Evolutionary conservation across 2,329 filamentous ascomycete genomes (phyloP), one percentile per base, ranked within the genome.

Genomic region (Fusarium vanettenii): DNA sequence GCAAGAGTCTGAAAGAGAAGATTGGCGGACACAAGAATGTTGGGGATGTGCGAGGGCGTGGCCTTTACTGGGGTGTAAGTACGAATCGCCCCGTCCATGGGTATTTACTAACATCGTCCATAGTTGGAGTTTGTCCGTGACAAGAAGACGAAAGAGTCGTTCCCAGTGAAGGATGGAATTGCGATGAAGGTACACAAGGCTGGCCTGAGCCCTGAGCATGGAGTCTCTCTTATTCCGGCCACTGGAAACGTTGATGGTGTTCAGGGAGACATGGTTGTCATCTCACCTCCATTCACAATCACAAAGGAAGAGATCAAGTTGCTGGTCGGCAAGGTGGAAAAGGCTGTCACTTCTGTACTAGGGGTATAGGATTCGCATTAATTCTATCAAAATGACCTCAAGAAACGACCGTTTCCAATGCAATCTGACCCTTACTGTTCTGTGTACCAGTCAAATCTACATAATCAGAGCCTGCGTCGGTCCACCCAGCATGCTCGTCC

Each of bases 381-480:
- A 22, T 16, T 16, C 27, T 45, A 33, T 45, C 14, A 10, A 48
- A 61, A 2, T 61, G 1, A 16, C 10, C 3, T 35, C 18, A 13
- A 16, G 4, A 29, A 41, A 31, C 18, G 16, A 9, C 9, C 13
- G 1, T 3, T 1, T 18, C 16, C 6, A 2, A 9, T 25, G 27
- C 25, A 29, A 27, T 10, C 25, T 60, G 18, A 31, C 48, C 27
- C 2, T 60, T 60, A 41, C 35, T 43, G 48, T 55, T 18, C 35
- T 29, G 22, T 43, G 22, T 39, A 20, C 14, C n/a, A 43, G 27
- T 29, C 20, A 27, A 20, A 10, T 20, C 57, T 64, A 77, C 75
- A 77, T 77, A n/a, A 77, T 77, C 11, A 77, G 65, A 22, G 75
- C 75, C 13, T 77, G 75, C 4, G 66, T 77, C 3, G 75, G 75